Base-by-base conservation (phyloP, 208 protist genomes). In the Crithidia acanthocephali region DNA sequence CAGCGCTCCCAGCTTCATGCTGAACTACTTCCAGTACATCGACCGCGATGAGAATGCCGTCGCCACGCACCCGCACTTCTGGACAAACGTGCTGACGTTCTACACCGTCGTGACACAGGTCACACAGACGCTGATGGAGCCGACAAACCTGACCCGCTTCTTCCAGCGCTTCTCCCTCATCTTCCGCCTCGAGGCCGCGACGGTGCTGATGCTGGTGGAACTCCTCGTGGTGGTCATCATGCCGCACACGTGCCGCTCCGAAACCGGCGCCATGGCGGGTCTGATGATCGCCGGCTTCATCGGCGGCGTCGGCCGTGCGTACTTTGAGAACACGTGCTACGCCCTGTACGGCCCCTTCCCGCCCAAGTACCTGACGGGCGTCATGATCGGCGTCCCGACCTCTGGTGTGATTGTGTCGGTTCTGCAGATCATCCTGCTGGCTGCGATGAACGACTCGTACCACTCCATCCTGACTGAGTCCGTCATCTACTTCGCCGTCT, bases 291-390 rank as follows among this genome's bases (percentile, higher is more conserved):
- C 75, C 11, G 74, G 64, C 32, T 76, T 90, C 60, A 45, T 88
- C 9, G 74, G 69, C 35, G 87, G 87, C 28, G 48, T 85, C 2
- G 79, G 66, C n/a, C 83, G 79, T 15, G 85, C 84, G 25, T 86
- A 91, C 64, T 85, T 88, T 58, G 85, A 95, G 57, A 84, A 85
- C 35, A 89, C 83, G 33, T 70, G 79, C 25, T 96, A 93, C 59
- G 89, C 88, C 37, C 66, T 97, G 18, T 88, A 79, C 47, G 87
- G 79, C 22, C 71, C 80, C 1, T 84, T 87, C 61, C 88, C 89
- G 18, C 25, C 72, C 16, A 79, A 82, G 65, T 88, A 83, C 67
- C 75, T 85, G 42, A 62, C 78, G 40, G 81, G 64, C 2, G 70
- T 87, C 33, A 89, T 95, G 82, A 58, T 76, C 51, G 92, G 92